Conservation (phyloP, 129 eudicot genomes). For the Tanacetum coccineum region DNA sequence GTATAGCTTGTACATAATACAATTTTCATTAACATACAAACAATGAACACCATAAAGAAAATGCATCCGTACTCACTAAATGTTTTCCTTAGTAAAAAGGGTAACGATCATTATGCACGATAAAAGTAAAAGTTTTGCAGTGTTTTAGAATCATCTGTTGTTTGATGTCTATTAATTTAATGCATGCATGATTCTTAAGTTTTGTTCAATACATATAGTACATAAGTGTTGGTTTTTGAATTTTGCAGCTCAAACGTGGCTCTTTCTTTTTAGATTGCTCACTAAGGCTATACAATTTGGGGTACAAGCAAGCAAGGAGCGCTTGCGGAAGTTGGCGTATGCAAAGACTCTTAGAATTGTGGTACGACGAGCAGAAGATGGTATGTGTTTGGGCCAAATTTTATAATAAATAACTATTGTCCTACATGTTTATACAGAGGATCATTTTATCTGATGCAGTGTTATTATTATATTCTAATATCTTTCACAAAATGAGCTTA, state of each 20-base stretch:
- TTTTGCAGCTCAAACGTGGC: conserved; percentile 88
- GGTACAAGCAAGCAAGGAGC: conserved; percentile 62
- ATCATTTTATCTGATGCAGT: conserved; percentile 7
- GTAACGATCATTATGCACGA: no score
- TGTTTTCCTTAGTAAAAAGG: no score
- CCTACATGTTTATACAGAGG: no score
- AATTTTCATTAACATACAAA: no score
- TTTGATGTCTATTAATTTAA: conserved; percentile 16
- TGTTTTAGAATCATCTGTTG: neutral
- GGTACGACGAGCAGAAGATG: conserved; percentile 77
- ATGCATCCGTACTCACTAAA: no score
- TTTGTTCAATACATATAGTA: no score
- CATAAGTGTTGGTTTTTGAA: conserved; percentile 10
- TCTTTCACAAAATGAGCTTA: neutral
- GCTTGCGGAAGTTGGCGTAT: conserved; percentile 61
- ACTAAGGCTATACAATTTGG: conserved; percentile 54
- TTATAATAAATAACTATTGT: conserved; percentile 9
- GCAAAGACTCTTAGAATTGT: conserved; percentile 83
- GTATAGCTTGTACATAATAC: no score
- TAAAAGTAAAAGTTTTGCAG: no score
- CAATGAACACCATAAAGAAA: no score
- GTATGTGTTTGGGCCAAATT: conserved; percentile 38
- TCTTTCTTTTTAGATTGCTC: conserved; percentile 68
- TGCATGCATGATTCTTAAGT: neutral
- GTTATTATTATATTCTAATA: conserved; percentile 13